Conservation (phyloP, 2,329 filamentous ascomycete genomes). For the Zarea fungicola region DNA sequence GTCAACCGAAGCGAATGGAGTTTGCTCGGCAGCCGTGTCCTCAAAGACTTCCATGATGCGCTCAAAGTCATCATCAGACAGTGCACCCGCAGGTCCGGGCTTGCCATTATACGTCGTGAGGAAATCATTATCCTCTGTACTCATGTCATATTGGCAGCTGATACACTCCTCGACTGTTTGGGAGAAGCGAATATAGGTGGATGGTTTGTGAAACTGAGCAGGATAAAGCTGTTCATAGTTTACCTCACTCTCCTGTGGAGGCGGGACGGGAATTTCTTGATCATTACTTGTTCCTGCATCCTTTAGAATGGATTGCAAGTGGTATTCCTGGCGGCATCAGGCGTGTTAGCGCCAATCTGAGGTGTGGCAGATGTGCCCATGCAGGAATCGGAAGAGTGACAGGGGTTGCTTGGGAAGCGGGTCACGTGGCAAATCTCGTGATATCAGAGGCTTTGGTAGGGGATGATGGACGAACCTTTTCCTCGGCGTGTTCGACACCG, state of each 20-base stretch:
- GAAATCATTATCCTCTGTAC: slow-evolving; percentile 79
- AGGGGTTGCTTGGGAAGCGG: slow-evolving; percentile 17
- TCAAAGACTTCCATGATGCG: slow-evolving; percentile 94
- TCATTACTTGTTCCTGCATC: slow-evolving; percentile 51
- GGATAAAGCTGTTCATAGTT: slow-evolving; percentile 89
- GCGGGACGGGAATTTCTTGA: slow-evolving; percentile 61
- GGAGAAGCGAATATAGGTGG: slow-evolving; percentile 94
- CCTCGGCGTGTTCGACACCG: slow-evolving; percentile 93
- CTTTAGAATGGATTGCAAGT: slow-evolving; percentile 77
- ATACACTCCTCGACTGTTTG: slow-evolving; percentile 96
- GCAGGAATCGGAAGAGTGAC: slow-evolving; percentile 13
- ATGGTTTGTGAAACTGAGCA: slow-evolving; percentile 72
- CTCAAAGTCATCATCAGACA: slow-evolving; percentile 90
- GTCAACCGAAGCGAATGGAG: slow-evolving; percentile 86
- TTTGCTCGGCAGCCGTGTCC: slow-evolving; percentile 73
- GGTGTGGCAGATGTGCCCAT: slow-evolving; percentile 5
- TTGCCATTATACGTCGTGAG: slow-evolving; percentile 80
- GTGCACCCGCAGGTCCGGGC: slow-evolving; percentile 56
- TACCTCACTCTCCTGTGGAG: slow-evolving; percentile 58
- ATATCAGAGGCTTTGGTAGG: slow-evolving; percentile 30
- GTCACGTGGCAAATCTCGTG: slow-evolving; percentile 48
- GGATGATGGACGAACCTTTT: slow-evolving; percentile 70
- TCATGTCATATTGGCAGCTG: slow-evolving; percentile 90
- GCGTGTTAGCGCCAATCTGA: slow-evolving; percentile 8
- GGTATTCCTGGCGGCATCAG: slow-evolving; percentile 66